Evolutionary conservation across 228 moss, liverwort and hornwort genomes (phyloP).

Genomic region (Sphagnum magellanicum): DNA sequence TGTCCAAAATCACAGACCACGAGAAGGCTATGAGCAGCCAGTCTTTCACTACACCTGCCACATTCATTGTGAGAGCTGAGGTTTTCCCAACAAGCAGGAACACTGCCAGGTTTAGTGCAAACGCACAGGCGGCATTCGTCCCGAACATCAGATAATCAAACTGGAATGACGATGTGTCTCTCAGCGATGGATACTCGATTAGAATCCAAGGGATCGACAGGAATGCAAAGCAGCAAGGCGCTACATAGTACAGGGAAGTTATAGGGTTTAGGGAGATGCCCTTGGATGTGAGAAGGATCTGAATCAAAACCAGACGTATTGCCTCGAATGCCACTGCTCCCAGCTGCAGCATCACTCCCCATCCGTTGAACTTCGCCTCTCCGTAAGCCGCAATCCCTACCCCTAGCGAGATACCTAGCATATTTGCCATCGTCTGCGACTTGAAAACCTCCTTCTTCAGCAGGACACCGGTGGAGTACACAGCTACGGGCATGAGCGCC

Average conservation of each 20-base stretch:
- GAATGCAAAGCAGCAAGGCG: constrained; percentile 47
- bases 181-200: constrained; percentile 43
- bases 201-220: constrained; percentile 44
- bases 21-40: constrained; percentile 60
- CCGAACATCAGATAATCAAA: constrained; percentile 37
- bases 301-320: constrained; percentile 41
- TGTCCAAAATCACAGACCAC: constrained; percentile 56
- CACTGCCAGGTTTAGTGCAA: constrained; percentile 49
- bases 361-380: constrained; percentile 43
- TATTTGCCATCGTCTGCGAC: constrained; percentile 50
- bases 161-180: constrained; percentile 20
- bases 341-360: constrained; percentile 48
- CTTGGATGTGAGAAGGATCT: constrained; percentile 49
- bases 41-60: constrained; percentile 61
- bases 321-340: constrained; percentile 47
- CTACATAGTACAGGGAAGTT: constrained; percentile 55
- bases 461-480: constrained; percentile 40
- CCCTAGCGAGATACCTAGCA: constrained; percentile 50
- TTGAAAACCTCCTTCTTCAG: constrained; percentile 54
- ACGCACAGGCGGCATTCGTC: constrained; percentile 41
- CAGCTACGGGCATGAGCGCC: constrained; percentile 62
- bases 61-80: constrained; percentile 62
- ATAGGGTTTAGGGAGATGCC: constrained; percentile 54
- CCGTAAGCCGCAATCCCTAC: constrained; percentile 63
- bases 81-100: constrained; percentile 57